Conservation (phyloP, 768 basidiomycete species). For the Amanita pallidorosea region DNA sequence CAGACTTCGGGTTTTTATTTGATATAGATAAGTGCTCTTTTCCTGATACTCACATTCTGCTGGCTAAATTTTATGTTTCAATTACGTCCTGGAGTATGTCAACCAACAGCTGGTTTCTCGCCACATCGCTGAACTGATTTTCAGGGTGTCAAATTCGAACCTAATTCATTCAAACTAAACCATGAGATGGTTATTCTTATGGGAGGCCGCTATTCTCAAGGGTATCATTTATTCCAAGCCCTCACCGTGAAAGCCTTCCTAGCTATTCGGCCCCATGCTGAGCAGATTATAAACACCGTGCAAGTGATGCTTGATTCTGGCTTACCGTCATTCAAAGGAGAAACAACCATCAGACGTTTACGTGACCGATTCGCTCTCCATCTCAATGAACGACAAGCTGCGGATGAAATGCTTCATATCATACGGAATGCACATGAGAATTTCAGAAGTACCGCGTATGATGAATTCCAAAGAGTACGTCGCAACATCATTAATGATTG, state of each 20-base stretch:
- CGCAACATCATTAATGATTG: not conserved
- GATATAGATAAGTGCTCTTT: slow-evolving; percentile 83
- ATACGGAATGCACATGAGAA: slow-evolving; percentile 95
- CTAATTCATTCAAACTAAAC: slow-evolving; percentile 94
- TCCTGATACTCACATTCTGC: slow-evolving; percentile 2
- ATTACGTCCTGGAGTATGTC: slow-evolving; percentile 61
- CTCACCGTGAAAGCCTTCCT: slow-evolving; percentile 95
- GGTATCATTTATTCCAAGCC: slow-evolving; percentile 89
- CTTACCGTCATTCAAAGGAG: slow-evolving; percentile 95
- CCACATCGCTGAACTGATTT: slow-evolving; percentile 1
- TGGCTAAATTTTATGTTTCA: slow-evolving; percentile 15
- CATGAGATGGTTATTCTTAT: slow-evolving; percentile 98
- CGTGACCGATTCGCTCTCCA: slow-evolving; percentile 79
- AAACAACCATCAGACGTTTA: slow-evolving; percentile 79
- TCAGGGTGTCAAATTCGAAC: slow-evolving; percentile 98
- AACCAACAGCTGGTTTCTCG: not conserved
- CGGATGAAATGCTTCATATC: slow-evolving; percentile 84
- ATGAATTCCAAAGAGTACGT: slow-evolving; percentile 86
- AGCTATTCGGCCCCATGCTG: slow-evolving; percentile 88
- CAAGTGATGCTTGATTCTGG: slow-evolving; percentile 93
- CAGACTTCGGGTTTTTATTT: slow-evolving; percentile 93
- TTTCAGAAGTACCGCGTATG: slow-evolving; percentile 85
- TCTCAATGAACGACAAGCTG: slow-evolving; percentile 82
- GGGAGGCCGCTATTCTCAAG: slow-evolving; percentile 92
- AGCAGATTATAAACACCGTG: slow-evolving; percentile 81